Evolutionary conservation across 306 rosid species (phyloP), one percentile per base, ranked within the genome.

Genomic region (Acacia crassicarpa): DNA sequence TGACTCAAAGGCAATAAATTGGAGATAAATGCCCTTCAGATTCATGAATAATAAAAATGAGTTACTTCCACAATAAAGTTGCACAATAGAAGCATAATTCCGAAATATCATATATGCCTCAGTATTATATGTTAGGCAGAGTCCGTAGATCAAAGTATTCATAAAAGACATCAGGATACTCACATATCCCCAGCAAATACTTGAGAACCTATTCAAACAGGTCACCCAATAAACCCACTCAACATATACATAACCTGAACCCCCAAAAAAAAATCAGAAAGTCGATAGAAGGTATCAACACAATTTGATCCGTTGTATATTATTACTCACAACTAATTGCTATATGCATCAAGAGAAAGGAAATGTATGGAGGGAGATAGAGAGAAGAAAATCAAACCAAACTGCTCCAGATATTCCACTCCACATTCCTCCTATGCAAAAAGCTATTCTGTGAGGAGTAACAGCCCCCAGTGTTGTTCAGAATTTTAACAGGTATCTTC

Each of bases 301-400:
- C 66, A 79, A 78, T 43, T 62, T n/a, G 30, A 9, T 33, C 56
- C 65, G 27, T n/a, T n/a, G 43, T 38, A 40, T 68, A 74, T 67
- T 77, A 77, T 67, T 33, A 51, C 62, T 78, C 58, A 59, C 80
- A 69, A 69, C 62, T 44, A 84, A 44, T 13, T 75, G 75, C 62
- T 66, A 54, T 49, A 81, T 71, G n/a, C 54, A 65, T 63, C 45
- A 82, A 82, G 62, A 67, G 65, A 79, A 76, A 71, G 72, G 54
- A 44, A 67, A 79, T 27, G 77, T 46, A 30, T 19, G 46, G 48
- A 67, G 56, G 35, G 51, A 81, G 63, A 76, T 2, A 62, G 56
- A 82, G 86, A 80, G 72, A 88, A 78, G 83, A 86, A 84, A 79
- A 81, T 75, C 84, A 89, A 85, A 86, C 89, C 80, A 86, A 84